Evolutionary conservation across 495 filamentous ascomycete genomes (phyloP).

Genomic region (Pseudevernia furfuracea): DNA sequence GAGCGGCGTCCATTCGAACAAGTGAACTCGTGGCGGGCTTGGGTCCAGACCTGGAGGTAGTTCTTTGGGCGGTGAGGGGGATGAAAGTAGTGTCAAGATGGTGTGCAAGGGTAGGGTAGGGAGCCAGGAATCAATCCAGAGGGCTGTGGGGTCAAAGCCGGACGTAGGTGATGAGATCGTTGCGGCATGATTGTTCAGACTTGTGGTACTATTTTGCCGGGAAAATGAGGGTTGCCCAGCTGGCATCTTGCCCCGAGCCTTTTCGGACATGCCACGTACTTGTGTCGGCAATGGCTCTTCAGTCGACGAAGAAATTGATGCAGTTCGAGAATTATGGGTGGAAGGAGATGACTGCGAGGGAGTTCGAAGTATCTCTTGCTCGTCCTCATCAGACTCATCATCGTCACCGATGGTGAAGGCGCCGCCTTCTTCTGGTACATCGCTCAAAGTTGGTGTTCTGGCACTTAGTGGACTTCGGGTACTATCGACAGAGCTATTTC

Average conservation of each 20-base stretch:
- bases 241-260: constrained; percentile 95
- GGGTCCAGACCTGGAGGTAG: constrained; percentile 57
- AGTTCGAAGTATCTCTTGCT: constrained; percentile 44
- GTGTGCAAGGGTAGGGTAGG: constrained; percentile 88
- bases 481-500: constrained; percentile 63
- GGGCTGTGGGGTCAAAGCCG: constrained; percentile 67
- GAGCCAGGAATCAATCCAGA: constrained; percentile 91
- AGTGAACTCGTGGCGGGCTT: constrained; percentile 67
- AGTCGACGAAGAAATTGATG: constrained; percentile 61
- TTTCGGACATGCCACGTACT: constrained; percentile 94
- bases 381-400: constrained; percentile 70
- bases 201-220: constrained; percentile 84
- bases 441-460: constrained; percentile 54
- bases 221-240: constrained; percentile 76
- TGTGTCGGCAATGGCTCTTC: constrained; percentile 85
- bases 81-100: constrained; percentile 67
- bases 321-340: constrained; percentile 58
- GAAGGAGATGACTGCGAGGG: constrained; percentile 67
- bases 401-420: constrained; percentile 89
- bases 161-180: constrained; percentile 45
- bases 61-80: constrained; percentile 40
- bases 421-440: constrained; percentile 72
- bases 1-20: constrained; percentile 91
- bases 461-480: constrained; percentile 56
- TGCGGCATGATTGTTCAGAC: constrained; percentile 54